phyloP scores from a whole-genome alignment of 306 rosid species.

The Quercus cerris region DNA sequence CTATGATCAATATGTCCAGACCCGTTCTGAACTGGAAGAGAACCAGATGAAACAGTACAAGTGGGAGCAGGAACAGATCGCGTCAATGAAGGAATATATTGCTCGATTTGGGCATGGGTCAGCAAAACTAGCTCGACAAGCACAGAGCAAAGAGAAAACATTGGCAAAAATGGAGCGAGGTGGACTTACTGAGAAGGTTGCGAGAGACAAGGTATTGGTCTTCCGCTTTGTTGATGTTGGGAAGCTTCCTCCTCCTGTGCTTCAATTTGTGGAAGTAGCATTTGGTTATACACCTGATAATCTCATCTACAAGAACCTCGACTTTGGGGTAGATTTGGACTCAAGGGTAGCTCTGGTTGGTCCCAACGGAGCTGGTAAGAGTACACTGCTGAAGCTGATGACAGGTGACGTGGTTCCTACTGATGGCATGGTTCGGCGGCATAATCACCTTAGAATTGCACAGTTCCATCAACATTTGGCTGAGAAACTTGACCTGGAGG shows the following conservation, averaged over 20 bases:
- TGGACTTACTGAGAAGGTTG: conserved; percentile 92
- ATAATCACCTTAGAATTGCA: conserved; percentile 96
- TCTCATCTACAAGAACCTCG: conserved; percentile 80
- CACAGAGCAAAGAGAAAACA: conserved; percentile 98
- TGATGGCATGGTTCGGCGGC: conserved; percentile 98
- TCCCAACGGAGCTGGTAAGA: conserved; percentile 99
- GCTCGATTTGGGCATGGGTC: conserved; percentile 99
- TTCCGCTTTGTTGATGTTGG: conserved; percentile 96
- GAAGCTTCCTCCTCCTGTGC: conserved; percentile 98
- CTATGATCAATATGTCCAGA: conserved; percentile 92
- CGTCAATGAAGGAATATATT: conserved; percentile 92
- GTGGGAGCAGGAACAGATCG: conserved; percentile 99
- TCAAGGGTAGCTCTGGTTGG: conserved; percentile 95
- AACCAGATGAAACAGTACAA: conserved; percentile 98
- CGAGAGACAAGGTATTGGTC: conserved; percentile 71
- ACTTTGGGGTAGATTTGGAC: conserved; percentile 94
- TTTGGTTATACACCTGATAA: conserved; percentile 95
- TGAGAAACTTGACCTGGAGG: conserved; percentile 83
- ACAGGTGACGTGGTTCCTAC: conserved; percentile 79
- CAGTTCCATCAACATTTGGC: conserved; percentile 95
- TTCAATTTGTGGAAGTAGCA: conserved; percentile 89
- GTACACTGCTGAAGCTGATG: conserved; percentile 95
- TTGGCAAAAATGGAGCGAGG: conserved; percentile 98
- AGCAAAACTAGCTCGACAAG: conserved; percentile 97
- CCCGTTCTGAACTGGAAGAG: conserved; percentile 91